Base-by-base conservation (phyloP, 1,284 basidiomycete species). In the Moniliophthora roreri region DNA sequence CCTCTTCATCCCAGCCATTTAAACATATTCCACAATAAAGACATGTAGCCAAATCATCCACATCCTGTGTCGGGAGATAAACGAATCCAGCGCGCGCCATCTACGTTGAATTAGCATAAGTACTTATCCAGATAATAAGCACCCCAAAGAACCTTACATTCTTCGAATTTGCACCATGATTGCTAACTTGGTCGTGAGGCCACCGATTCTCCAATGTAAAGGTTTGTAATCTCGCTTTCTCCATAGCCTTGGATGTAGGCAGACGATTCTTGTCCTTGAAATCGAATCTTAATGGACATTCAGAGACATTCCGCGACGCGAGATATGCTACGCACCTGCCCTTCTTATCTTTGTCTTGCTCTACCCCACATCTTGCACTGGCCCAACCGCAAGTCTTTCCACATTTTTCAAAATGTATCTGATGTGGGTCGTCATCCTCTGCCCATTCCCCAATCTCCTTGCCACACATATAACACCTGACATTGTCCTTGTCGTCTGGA, bases 61-160 rank as follows among this genome's bases (percentile, higher is more conserved):
- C 83, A 3, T 72, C 61, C 10, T 73, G 66, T 55, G 81, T 77
- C 0, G 91, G 88, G 1, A 82, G 84, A 62, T 80, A 91, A 0
- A 91, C 78, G 61, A 94, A 94, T 3, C 92, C 92, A 1, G 91
- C 91, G 59, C 81, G 81, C 0, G 92, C 88, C 78, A 95, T 85
- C 92, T 94, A 51, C 13, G 35, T 38, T 1, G 1, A 42, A 38
- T 16, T 11, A 58, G 24, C 60, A 24, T 24, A 20, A 3, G 37
- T 53, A 28, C 49, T 16, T 52, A 50, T 42, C 13, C 2, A 46
- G 7, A 40, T 45, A 8, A 47, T 26, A 20, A 21, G 35, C 20
- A 42, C 26, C 40, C 20, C 34, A 26, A 47, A 3, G 39, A 48
- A 10, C 65, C 72, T 45, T 57, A 89, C 91, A 69, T 84, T 87